Base-by-base conservation (phyloP, 768 basidiomycete species). In the Floccularia luteovirens region DNA sequence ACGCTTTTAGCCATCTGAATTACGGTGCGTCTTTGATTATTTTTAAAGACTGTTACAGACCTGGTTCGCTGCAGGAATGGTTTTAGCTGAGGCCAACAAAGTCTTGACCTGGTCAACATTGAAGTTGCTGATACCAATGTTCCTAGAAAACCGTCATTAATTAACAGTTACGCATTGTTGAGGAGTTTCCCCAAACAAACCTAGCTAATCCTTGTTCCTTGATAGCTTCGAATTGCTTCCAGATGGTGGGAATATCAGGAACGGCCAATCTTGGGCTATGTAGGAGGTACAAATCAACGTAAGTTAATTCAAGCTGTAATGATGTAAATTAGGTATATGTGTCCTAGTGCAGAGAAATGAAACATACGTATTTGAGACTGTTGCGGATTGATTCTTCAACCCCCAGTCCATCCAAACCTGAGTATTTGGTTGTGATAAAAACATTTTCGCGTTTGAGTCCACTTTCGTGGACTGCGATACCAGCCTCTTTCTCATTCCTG, bases 81-180 rank as follows among this genome's bases (percentile, higher is more conserved):
- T 58, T 51, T 80, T 77, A 5, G 78, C 77, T 1, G 70, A 70
- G n/a, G 59, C 63, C 11, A 85, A 57, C 16, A 85, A 60, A 14
- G 65, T 63, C 32, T 71, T 54, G 16, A 85, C 67, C 21, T 87
- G 68, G 1, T 62, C 41, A 10, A 76, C 66, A 10, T 62, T 62
- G 50, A 82, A 85, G 61, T 86, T 86, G 60, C 76, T 79, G 28
- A 85, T 78, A 16, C 82, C 82, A 40, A 84, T 82, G 54, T 74
- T 80, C 74, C 78, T 81, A 46, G 3, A 48, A 19, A 31, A 4
- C 8, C 10, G 32, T 2, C 27, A 27, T 39, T 1, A 25, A 17
- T 21, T 27, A n/a, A 16, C 10, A 12, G 30, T 14, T 20, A n/a
- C n/a, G n/a, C n/a, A n/a, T 23, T 22, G 16, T 14, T 30, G 14